Conservation (phyloP, 805 yeast genomes). For the Komagataella ulmi region DNA sequence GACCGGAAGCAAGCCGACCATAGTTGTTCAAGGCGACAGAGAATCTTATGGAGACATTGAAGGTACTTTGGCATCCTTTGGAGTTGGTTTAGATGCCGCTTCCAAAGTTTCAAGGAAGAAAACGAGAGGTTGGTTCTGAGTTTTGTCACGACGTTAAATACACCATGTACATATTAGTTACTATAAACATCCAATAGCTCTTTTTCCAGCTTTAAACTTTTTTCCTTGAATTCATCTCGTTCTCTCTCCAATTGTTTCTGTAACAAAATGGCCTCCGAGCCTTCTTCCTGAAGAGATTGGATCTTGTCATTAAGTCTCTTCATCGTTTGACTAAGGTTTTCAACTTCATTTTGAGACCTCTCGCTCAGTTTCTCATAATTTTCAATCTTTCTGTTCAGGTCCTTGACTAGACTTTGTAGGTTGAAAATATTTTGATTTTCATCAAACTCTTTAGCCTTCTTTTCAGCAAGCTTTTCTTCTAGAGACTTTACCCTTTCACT, state of each 20-base stretch:
- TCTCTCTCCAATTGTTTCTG: conserved; percentile 42
- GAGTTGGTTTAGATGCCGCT: conserved; percentile 36
- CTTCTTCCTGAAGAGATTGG: conserved; percentile 26
- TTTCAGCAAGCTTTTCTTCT: conserved; percentile 33
- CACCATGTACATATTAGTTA: conserved; percentile 9
- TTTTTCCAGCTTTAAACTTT: conserved; percentile 34
- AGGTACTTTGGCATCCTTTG: conserved; percentile 49
- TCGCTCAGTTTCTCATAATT: conserved; percentile 36
- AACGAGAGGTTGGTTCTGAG: neutral
- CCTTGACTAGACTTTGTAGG: conserved; percentile 40
- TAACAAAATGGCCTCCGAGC: conserved; percentile 27
- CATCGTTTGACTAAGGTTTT: conserved; percentile 38
- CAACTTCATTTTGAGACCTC: conserved; percentile 45
- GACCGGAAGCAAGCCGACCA: conserved; percentile 67
- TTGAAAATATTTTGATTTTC: conserved; percentile 34
- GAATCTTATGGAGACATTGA: conserved; percentile 78
- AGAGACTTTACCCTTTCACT: conserved; percentile 37
- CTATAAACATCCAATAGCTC: conserved; percentile 46
- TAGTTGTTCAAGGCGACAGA: conserved; percentile 82
- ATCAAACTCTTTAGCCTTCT: conserved; percentile 34
- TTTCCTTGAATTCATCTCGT: conserved; percentile 39
- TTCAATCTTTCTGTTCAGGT: conserved; percentile 35
- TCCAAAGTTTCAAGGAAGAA: neutral
- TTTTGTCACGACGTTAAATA: neutral
- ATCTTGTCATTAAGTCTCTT: conserved; percentile 29